Evolutionary conservation across 768 basidiomycete species (phyloP), one percentile per base, ranked within the genome.

Genomic region (Boletellus sp.): DNA sequence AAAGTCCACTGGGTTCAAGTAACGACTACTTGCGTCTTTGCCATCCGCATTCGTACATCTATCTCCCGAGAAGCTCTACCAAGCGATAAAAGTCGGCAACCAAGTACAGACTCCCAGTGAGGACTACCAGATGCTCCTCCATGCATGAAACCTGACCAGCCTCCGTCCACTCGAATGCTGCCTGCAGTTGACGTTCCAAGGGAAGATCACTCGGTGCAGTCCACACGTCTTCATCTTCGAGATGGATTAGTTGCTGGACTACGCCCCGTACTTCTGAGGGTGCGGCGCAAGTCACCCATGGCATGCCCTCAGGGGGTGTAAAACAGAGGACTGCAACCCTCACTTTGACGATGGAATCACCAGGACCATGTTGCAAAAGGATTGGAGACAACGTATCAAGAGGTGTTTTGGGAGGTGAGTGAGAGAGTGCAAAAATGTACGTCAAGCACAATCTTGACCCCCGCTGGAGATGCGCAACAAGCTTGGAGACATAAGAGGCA

Each of bases 21-120:
- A 11, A n/a, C 33, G 24, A 41, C 32, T 22, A 41, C 42, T 23
- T n/a, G 8, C 2, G 12, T 31, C 19, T 19, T 10, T 4, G 34
- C 31, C n/a, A n/a, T n/a, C n/a, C n/a, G n/a, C n/a, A n/a, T n/a
- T n/a, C n/a, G n/a, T 42, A 22, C 28, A 6, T 10, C 26, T 44
- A 61, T 44, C 34, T 51, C 39, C 28, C 53, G 16, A 64, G 50
- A 20, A 22, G 8, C 42, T 44, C 41, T 33, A 66, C 12, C 24
- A 84, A 57, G 49, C 93, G 74, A 72, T 95, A 96, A 48, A 94
- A 83, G 71, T 98, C 95, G 10, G 93, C 92, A 1, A 93, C 90
- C 34, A 97, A 78, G 70, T 99, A 99, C 59, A 98, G 66, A 69
- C 96, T 98, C 34, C 95, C 96, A 20, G 91, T 86, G 1, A 95